Conservation (phyloP, 352 stramenopile genomes). For the Phytophthora multivora region DNA sequence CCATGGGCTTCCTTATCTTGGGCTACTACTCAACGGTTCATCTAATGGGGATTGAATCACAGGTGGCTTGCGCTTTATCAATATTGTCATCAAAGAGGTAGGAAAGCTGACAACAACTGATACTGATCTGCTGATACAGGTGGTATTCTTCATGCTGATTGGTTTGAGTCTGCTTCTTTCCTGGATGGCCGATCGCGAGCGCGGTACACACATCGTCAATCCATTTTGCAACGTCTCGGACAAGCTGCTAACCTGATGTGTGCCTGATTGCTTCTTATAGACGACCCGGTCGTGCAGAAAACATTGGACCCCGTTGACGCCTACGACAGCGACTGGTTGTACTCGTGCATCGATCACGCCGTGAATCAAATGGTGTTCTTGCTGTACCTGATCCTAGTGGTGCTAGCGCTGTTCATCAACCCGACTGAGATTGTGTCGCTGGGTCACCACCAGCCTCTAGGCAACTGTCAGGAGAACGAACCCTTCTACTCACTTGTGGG, state of each 20-base stretch:
- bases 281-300: slow-evolving; percentile 58
- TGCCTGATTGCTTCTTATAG: slow-evolving; percentile 24
- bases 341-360: slow-evolving; percentile 76
- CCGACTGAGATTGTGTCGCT: slow-evolving; percentile 76
- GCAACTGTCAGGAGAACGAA: slow-evolving; percentile 70
- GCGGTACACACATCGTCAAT: slow-evolving; percentile 27
- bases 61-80: slow-evolving; percentile 28
- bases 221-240: not conserved
- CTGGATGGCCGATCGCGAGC: slow-evolving; percentile 77
- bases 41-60: slow-evolving; percentile 56
- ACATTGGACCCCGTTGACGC: slow-evolving; percentile 61
- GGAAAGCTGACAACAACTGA: not conserved
- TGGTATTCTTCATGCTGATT: slow-evolving; percentile 56
- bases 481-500: slow-evolving; percentile 66
- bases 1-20: slow-evolving; percentile 61
- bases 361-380: slow-evolving; percentile 85
- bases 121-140: slow-evolving; percentile 31
- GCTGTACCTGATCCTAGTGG: slow-evolving; percentile 58
- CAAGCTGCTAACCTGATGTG: slow-evolving; percentile 5
- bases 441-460: slow-evolving; percentile 73
- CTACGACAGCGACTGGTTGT: slow-evolving; percentile 86
- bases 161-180: slow-evolving; percentile 54
- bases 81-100: not conserved
- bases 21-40: slow-evolving; percentile 68
- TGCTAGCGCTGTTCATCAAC: slow-evolving; percentile 69